Conservation (phyloP, 2,329 filamentous ascomycete genomes). For the Colletotrichum acutatum region DNA sequence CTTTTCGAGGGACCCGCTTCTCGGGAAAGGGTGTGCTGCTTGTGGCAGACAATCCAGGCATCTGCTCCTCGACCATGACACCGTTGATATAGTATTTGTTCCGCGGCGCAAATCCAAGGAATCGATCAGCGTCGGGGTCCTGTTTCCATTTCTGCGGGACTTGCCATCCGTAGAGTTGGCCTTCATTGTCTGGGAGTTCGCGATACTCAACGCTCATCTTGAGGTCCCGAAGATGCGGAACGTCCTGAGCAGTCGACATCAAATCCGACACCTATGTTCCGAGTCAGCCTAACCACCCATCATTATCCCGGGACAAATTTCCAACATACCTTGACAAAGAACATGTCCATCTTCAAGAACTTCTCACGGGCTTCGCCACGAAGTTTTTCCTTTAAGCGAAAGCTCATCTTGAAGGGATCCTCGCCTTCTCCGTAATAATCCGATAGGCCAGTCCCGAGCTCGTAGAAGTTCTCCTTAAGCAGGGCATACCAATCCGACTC, state of each 20-base stretch:
- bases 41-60: conserved; percentile 56
- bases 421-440: conserved; percentile 60
- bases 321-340: conserved; percentile 71
- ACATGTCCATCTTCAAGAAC: conserved; percentile 70
- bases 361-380: conserved; percentile 61
- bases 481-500: conserved; percentile 68
- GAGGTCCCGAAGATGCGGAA: conserved; percentile 67
- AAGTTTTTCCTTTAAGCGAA: conserved; percentile 56
- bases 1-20: conserved; percentile 64
- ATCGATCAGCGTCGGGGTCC: conserved; percentile 65
- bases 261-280: conserved; percentile 67
- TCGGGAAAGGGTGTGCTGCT: conserved; percentile 67
- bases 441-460: conserved; percentile 64
- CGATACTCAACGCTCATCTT: conserved; percentile 68
- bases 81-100: conserved; percentile 71
- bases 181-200: conserved; percentile 65
- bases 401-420: conserved; percentile 56
- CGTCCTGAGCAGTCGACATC: conserved; percentile 66
- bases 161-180: conserved; percentile 53
- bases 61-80: conserved; percentile 61
- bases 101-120: conserved; percentile 64
- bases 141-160: conserved; percentile 66
- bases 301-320: no score
- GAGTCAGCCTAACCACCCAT: conserved; percentile 34
- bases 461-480: conserved; percentile 59